Evolutionary conservation across 208 protist genomes (phyloP).

Genomic region (Leishmania mexicana): DNA sequence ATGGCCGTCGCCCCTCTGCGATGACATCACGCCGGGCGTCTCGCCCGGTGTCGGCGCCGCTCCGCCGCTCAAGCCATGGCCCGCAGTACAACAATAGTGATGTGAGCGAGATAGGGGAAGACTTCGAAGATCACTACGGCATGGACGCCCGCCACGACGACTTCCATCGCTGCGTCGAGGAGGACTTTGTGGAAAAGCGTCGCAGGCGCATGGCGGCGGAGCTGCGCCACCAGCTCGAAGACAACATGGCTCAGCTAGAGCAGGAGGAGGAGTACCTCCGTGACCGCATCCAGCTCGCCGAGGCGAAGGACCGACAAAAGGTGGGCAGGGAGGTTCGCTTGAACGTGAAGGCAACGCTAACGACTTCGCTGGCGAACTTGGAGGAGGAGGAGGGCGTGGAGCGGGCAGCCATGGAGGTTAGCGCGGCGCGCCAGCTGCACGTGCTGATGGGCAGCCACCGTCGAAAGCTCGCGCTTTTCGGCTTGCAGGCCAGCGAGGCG

Average conservation of each 20-base stretch:
- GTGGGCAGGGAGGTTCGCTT: slow-evolving; percentile 17
- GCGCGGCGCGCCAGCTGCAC: slow-evolving; percentile 64
- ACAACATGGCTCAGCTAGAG: slow-evolving; percentile 44
- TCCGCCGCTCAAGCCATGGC: slow-evolving; percentile 10
- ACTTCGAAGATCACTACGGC: slow-evolving; percentile 14
- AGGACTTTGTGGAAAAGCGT: slow-evolving; percentile 34
- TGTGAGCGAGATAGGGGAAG: slow-evolving; percentile 21
- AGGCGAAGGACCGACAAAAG: slow-evolving; percentile 48
- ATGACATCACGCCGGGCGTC: slow-evolving; percentile 13
- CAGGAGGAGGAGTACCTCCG: slow-evolving; percentile 56
- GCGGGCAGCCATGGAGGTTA: slow-evolving; percentile 66
- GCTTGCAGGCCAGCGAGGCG: slow-evolving; percentile 39
- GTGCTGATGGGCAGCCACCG: slow-evolving; percentile 54
- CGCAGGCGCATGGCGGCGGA: slow-evolving; percentile 35
- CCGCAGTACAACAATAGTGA: slow-evolving; percentile 14
- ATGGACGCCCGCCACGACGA: slow-evolving; percentile 15
- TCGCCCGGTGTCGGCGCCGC: slow-evolving; percentile 7
- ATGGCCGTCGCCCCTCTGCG: slow-evolving; percentile 2
- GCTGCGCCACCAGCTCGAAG: slow-evolving; percentile 39
- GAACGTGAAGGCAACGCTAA: slow-evolving; percentile 11
- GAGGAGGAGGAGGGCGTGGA: slow-evolving; percentile 62
- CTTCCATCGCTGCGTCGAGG: slow-evolving; percentile 32
- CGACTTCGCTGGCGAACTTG: slow-evolving; percentile 24
- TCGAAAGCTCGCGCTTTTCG: slow-evolving; percentile 42
- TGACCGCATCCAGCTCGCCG: slow-evolving; percentile 44